Conservation (phyloP, 148 eudicot genomes). For the Spergularia bocconei region DNA sequence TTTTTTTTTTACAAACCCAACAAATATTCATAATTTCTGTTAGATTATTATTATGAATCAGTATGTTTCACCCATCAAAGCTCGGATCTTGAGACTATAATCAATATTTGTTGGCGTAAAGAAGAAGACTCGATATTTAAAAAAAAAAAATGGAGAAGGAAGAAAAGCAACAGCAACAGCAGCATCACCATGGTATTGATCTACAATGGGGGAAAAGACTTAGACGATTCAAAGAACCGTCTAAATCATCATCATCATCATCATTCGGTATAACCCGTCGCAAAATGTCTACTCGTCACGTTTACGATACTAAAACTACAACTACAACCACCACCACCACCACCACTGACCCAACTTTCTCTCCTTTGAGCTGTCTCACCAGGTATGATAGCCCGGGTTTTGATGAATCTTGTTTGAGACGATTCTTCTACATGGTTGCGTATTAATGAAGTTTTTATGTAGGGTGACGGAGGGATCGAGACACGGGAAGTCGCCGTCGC, state of each 20-base stretch:
- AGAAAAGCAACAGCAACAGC: background rate
- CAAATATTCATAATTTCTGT: too few species aligned
- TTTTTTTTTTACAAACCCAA: too few species aligned
- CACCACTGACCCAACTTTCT: slow-evolving; percentile 17
- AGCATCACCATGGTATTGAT: background rate
- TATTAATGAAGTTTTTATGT: background rate
- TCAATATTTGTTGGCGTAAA: too few species aligned
- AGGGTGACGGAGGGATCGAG: slow-evolving; percentile 13
- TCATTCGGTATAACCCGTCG: slow-evolving; percentile 26
- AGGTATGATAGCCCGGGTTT: slow-evolving; percentile 7
- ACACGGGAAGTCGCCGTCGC: slow-evolving; percentile 41
- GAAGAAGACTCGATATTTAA: background rate
- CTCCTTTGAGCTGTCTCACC: slow-evolving; percentile 4
- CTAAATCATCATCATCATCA: slow-evolving; percentile 13
- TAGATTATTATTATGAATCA: too few species aligned
- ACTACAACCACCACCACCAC: background rate
- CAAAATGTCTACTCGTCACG: slow-evolving; percentile 25
- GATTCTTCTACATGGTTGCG: background rate
- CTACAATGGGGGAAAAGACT: slow-evolving; percentile 42
- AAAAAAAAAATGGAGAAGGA: slow-evolving; percentile 14
- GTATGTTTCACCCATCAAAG: too few species aligned
- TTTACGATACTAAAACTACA: background rate
- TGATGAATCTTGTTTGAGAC: background rate
- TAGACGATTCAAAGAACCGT: slow-evolving; percentile 28
- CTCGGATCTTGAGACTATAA: too few species aligned